Conservation (phyloP, 495 filamentous ascomycete species). For the Recurvomyces mirabilis region DNA sequence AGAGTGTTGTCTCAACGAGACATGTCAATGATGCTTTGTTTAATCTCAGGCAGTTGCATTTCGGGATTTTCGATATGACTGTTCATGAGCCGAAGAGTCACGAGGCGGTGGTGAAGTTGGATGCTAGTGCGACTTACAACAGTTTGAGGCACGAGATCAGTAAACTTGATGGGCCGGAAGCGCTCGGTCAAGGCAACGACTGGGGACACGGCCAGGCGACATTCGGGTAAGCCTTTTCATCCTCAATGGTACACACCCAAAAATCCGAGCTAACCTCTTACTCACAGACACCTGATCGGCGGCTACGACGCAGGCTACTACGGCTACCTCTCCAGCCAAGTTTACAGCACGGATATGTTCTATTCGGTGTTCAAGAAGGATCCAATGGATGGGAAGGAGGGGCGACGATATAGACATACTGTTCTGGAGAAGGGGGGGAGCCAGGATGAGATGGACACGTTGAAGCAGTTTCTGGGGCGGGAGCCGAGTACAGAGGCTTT, state of each 20-base stretch:
- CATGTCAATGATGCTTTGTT: constrained; percentile 61
- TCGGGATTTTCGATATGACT: constrained; percentile 53
- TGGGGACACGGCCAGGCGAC: constrained; percentile 62
- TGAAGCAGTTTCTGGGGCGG: constrained; percentile 62
- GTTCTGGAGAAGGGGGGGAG: constrained; percentile 63
- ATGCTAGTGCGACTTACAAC: constrained; percentile 32
- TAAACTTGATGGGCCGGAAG: constrained; percentile 53
- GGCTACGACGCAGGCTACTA: constrained; percentile 69
- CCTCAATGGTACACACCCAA: too few relatives aligned
- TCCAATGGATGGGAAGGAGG: constrained; percentile 58
- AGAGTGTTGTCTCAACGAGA: constrained; percentile 51
- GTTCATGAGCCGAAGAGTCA: constrained; percentile 33
- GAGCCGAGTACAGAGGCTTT: constrained; percentile 64
- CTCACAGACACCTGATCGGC: constrained; percentile 59
- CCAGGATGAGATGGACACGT: constrained; percentile 62
- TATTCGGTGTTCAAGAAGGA: constrained; percentile 60
- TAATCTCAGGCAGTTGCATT: constrained; percentile 57
- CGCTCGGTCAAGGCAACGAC: constrained; percentile 39
- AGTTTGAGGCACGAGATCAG: constrained; percentile 41
- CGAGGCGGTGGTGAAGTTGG: constrained; percentile 26
- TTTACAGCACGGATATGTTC: constrained; percentile 73
- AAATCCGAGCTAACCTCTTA: too few relatives aligned
- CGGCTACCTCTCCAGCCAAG: constrained; percentile 55
- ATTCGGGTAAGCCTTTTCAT: too few relatives aligned
- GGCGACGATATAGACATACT: constrained; percentile 58